Base-by-base conservation (phyloP, 2,329 filamentous ascomycete species). In the Epichloe typhina region DNA sequence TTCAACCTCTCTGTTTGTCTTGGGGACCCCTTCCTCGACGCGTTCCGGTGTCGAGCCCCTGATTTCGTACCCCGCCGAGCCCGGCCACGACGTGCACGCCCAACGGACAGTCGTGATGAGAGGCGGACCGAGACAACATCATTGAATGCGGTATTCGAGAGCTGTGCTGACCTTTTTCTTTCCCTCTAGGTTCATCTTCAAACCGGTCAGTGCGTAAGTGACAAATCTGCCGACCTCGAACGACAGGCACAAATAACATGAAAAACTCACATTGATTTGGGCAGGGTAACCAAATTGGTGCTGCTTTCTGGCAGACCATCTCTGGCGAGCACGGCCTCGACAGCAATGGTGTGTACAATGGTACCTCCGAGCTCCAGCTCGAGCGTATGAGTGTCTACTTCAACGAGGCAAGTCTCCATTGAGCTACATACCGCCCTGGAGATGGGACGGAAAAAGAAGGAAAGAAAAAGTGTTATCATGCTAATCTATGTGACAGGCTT, bases 371-470 rank as follows among this genome's bases (percentile, higher is more conserved):
- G 74, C 88, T 96, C 70, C 93, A 98, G 81, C 84, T 97, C 63
- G 91, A 97, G 85, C 90, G 91, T 67, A 95, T 98, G 88, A 97
- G 89, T 73, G 90, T 97, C 72, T 96, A 97, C 83, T 96, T 97
- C 84, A 90, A 95, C 66, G 75, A 79, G 73, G 74, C 77, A 67
- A 53, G 71, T 17, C 40, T 21, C 21, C 11, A 42, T 21, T 31
- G 33, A 21, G n/a, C 39, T 36, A 6, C 8, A 38, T n/a, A 12
- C 23, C 39, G 35, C 38, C 12, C 21, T 13, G 11, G 31, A 19
- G 37, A 13, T 21, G n/a, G 19, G 13, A 40, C 19, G 21, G 13
- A n/a, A 21, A 6, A 15, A 9, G 17, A 38, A 31, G 19, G 21
- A 31, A 31, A 31, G 3, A 11, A 31, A 31, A 31, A 4, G n/a